Percentiles rank a stretch among this genome's conserved stretches.
Evolutionary conservation across 108 stramenopile species (phyloP).

Genomic region (Cyclotella distinguenda): DNA sequence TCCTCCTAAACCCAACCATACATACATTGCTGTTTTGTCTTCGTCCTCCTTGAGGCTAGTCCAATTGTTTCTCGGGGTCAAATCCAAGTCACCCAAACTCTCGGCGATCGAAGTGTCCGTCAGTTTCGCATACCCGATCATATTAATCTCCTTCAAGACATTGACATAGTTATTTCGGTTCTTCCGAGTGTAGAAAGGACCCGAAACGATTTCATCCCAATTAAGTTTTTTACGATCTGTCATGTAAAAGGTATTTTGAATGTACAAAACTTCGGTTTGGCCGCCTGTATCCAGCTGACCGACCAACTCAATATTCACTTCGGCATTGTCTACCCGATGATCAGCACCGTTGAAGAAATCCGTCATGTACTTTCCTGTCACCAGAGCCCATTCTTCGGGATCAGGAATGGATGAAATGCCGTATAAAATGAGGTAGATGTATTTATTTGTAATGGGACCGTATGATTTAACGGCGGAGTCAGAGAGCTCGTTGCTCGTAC

Average conservation of each 20-base stretch:
- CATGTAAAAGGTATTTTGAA: neutral
- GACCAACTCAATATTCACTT: neutral
- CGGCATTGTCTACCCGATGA: neutral
- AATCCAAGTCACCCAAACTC: neutral
- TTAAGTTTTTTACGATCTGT: neutral
- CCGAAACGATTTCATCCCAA: neutral
- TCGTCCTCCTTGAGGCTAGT: neutral
- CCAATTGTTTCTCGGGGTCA: neutral
- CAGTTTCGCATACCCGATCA: neutral
- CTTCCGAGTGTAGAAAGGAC: neutral
- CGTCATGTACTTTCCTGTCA: neutral
- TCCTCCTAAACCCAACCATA: neutral
- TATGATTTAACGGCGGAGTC: too few relatives aligned
- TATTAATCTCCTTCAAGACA: neutral
- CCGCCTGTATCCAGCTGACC: slow-evolving; percentile 8
- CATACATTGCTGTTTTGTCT: neutral
- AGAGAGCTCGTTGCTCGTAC: too few relatives aligned
- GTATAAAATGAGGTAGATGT: slow-evolving; percentile 10
- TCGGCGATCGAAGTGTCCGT: neutral
- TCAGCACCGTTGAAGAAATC: neutral
- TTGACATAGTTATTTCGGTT: neutral
- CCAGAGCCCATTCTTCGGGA: neutral
- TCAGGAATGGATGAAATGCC: neutral
- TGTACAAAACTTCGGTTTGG: neutral
- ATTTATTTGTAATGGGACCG: slow-evolving; percentile 2